Evolutionary conservation across 2,329 filamentous ascomycete species (phyloP), one percentile per base, ranked within the genome.

Genomic region (Stylonectria norvegica): DNA sequence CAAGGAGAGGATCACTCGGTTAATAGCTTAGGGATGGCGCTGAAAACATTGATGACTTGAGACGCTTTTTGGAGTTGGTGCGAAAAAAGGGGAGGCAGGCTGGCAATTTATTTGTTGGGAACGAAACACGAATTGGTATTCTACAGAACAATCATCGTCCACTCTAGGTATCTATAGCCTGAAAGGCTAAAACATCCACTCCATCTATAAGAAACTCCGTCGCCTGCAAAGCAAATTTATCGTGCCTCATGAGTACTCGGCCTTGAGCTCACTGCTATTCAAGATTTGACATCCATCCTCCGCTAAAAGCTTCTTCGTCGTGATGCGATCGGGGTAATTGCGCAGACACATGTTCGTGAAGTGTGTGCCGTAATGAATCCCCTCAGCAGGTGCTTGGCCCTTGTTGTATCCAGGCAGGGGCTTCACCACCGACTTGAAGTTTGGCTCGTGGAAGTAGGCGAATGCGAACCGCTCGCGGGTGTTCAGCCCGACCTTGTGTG

Each of bases 371-470:
- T 74, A 75, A 50, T 73, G 69, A 5, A 74, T 67, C 4, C 69
- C 66, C n/a, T 67, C 61, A 5, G 43, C 34, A 2, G 55, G 56
- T 16, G 52, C 47, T 36, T 61, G 56, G 3, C 60, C 56, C 5
- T 36, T 57, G 6, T 65, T 53, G 41, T 65, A 69, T 3, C 64
- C 65, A 0, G 60, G 57, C 6, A 75, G 56, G 1, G 71, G 70
- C 50, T 64, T 65, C 11, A 71, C 42, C 8, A 72, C 63, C 1
- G 69, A 60, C 15, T 67, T 62, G 50, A 75, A 75, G 53, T 65
- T 72, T 16, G 71, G 71, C 56, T 75, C 71, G 43, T 74, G 71
- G 52, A 75, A 75, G 49, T 75, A 74, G 5, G 71, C 71, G 48
- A 73, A 72, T 0, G 70, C 65, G 27, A 69, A 73, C 4, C 71